These are phyloP conservation scores for Eleusine indica DNA, from an alignment of 176 grass and related monocot species.

Conservation along the genomic window DNA sequence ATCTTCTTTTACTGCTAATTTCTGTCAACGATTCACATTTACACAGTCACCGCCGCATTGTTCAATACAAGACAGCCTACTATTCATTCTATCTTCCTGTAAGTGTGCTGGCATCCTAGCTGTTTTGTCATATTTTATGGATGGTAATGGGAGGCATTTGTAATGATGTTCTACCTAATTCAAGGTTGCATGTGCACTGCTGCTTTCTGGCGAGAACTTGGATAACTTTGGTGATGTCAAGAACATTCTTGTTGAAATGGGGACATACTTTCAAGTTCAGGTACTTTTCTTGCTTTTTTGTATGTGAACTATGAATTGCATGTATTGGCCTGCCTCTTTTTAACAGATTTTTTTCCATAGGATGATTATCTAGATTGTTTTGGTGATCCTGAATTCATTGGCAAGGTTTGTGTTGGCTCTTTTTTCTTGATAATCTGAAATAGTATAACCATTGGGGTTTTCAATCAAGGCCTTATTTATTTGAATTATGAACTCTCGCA, in stretches of 20 bases:
- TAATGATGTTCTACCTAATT: slow-evolving; percentile 28
- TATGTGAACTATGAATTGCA: background rate
- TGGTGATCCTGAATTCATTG: slow-evolving; percentile 90
- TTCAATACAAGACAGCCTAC: slow-evolving; percentile 97
- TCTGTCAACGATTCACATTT: slow-evolving; percentile 39
- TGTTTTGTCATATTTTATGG: background rate
- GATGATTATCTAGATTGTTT: slow-evolving; percentile 99
- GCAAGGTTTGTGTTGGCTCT: slow-evolving; percentile 60
- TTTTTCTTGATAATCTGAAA: background rate
- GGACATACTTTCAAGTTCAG: slow-evolving; percentile 98
- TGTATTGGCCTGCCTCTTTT: slow-evolving; percentile 32
- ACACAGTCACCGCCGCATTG: slow-evolving; percentile 88
- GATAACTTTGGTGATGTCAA: slow-evolving; percentile 83
- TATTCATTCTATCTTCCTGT: slow-evolving; percentile 99
- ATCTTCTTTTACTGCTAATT: slow-evolving; percentile 29
- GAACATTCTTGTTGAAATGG: slow-evolving; percentile 96
- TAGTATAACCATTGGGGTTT: background rate
- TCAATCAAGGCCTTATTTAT: slow-evolving; percentile 26
- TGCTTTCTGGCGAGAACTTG: slow-evolving; percentile 83
- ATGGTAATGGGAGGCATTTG: background rate
- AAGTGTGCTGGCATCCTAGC: slow-evolving; percentile 32
- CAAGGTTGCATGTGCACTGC: slow-evolving; percentile 93
- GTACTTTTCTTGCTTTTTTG: slow-evolving; percentile 32
- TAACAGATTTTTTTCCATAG: slow-evolving; percentile 46
- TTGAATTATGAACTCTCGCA: slow-evolving; percentile 34